phyloP scores from a whole-genome alignment of 192 early-diverging fungal species.

The Entomortierella lignicola region DNA sequence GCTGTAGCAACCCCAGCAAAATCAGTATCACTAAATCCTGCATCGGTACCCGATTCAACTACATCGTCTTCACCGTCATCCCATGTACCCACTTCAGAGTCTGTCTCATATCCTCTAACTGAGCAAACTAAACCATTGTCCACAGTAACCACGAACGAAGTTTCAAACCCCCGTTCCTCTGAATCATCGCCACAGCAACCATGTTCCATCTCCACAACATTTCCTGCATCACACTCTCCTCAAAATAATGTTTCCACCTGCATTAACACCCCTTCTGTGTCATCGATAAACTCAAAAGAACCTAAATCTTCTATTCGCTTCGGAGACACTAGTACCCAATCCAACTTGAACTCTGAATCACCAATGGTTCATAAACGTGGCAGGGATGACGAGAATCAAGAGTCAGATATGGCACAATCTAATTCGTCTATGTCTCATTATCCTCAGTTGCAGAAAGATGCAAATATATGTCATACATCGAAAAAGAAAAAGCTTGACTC shows the following conservation, averaged over 20 bases:
- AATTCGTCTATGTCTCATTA: background rate
- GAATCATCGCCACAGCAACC: background rate
- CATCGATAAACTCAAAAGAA: background rate
- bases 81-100: too few species aligned
- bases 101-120: background rate
- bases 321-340: background rate
- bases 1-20: background rate
- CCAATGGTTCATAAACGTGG: constrained; percentile 48
- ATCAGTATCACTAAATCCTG: background rate
- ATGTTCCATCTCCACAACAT: background rate
- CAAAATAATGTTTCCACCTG: background rate
- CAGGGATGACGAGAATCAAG: constrained; percentile 16
- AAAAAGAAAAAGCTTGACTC: constrained; percentile 6
- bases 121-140: background rate
- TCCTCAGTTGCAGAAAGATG: background rate
- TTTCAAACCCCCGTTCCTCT: background rate
- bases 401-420: background rate
- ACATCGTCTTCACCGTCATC: too few species aligned
- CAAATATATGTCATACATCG: background rate
- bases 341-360: constrained; percentile 24
- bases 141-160: background rate
- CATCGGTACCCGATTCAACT: background rate
- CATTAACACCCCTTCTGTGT: background rate
- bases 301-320: too few species aligned
- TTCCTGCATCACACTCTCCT: background rate